Percentiles rank a stretch among this genome's conserved stretches.
phyloP scores from a whole-genome alignment of 768 basidiomycete genomes.

The Wakefieldia striispora region DNA sequence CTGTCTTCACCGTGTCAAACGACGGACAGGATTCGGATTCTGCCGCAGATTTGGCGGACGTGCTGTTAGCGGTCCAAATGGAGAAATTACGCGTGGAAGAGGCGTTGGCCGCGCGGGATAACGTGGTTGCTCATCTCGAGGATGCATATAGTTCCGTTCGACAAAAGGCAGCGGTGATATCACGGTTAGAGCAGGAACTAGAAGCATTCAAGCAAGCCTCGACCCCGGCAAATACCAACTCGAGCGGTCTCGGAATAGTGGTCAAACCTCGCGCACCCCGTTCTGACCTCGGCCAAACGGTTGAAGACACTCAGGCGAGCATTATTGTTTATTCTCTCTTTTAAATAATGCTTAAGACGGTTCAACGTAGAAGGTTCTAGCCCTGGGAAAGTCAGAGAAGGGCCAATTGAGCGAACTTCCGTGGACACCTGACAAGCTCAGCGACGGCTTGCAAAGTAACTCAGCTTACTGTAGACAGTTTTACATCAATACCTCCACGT shows the following conservation, averaged over 20 bases:
- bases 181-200: conserved; percentile 44
- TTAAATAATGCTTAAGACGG: background rate
- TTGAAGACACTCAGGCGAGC: conserved; percentile 8
- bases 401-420: conserved; percentile 1
- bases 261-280: background rate
- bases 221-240: conserved; percentile 20
- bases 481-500: conserved; percentile 8
- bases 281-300: background rate
- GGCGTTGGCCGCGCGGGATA: conserved; percentile 62
- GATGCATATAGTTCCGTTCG: conserved; percentile 59
- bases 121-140: conserved; percentile 53
- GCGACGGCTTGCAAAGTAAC: conserved; percentile 25
- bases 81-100: conserved; percentile 54
- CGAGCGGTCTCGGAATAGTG: background rate
- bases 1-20: background rate
- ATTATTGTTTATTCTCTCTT: background rate
- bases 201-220: conserved; percentile 26
- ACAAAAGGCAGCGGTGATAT: conserved; percentile 55
- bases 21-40: conserved; percentile 12
- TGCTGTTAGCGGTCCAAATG: conserved; percentile 53
- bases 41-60: conserved; percentile 35
- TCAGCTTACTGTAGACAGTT: conserved; percentile 23
- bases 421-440: conserved; percentile 21
- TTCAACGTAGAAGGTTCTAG: background rate
- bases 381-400: background rate